Base-by-base conservation (phyloP, 75 land plant genomes). In the Selaginella moellendorffii region DNA sequence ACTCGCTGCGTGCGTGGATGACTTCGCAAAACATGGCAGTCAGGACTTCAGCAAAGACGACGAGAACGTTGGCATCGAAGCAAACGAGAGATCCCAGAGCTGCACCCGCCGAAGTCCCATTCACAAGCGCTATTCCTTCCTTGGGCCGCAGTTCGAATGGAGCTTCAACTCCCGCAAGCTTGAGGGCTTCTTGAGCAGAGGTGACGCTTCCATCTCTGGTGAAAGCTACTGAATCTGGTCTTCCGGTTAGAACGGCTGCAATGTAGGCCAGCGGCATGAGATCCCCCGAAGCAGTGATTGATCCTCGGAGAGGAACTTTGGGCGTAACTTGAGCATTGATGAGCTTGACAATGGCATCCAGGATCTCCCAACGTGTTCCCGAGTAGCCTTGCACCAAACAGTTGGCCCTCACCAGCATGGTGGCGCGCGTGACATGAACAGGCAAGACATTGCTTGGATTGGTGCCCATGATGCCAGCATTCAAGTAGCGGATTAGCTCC, bases 271-370 rank as follows among this genome's bases (percentile, higher is more conserved):
- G 64, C 12, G 86, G 88, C 17, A 83, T 80, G 2, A 84, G 76
- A 53, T 84, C 87, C 22, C 87, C 82, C 27, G 80, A 84, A 30
- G 91, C 96, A 51, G 84, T 79, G 72, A 84, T 81, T 51, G 92
- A 81, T 36, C 87, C 92, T 0, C 87, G 80, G 1, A 85, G 74
- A 0, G 88, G 88, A 52, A 85, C 56, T 26, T 72, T 72, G n/a
- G 88, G 88, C 20, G 78, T 80, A 19, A 85, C 36, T 23, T 76
- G 69, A 0, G 66, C 30, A 64, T 83, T 80, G 65, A 85, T 71
- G 24, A 85, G 28, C 62, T 66, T 66, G 8, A 42, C 62, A 29
- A 66, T 26, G 30, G 54, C 59, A 2, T 78, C 80, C 8, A 85
- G 63, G n/a, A 85, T 53, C 65, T 79, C 86, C 83, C 83, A 85